Percentiles rank a stretch among this genome's conserved stretches.
phyloP scores from a whole-genome alignment of 352 stramenopile species.

The Phytophthora sansomeana region DNA sequence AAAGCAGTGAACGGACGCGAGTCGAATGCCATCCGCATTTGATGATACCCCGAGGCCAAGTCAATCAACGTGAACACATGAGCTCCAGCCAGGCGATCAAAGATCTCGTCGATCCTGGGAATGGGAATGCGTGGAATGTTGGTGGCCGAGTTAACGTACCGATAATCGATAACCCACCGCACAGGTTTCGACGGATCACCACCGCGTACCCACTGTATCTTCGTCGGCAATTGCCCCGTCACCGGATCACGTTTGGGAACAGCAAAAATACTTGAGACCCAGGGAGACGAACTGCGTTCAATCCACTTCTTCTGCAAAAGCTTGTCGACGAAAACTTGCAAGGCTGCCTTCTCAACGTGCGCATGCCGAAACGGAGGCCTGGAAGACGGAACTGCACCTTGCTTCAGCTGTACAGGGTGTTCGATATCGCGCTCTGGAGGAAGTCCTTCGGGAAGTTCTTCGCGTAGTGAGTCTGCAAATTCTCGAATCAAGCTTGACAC shows the following conservation, averaged over 20 bases:
- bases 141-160: neutral
- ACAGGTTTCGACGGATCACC: slow-evolving; percentile 2
- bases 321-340: slow-evolving; percentile 11
- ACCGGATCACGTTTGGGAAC: slow-evolving; percentile 19
- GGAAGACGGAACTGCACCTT: neutral
- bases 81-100: slow-evolving; percentile 3
- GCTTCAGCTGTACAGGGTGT: slow-evolving; percentile 9
- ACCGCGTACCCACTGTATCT: slow-evolving; percentile 7
- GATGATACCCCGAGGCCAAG: slow-evolving; percentile 36
- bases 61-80: slow-evolving; percentile 34
- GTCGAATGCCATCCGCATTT: slow-evolving; percentile 23
- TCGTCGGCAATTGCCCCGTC: neutral
- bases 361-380: slow-evolving; percentile 5
- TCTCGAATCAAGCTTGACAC: slow-evolving; percentile 3
- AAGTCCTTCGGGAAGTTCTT: slow-evolving; percentile 11
- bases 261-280: slow-evolving; percentile 27
- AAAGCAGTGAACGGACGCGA: slow-evolving; percentile 38
- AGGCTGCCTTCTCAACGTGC: slow-evolving; percentile 9
- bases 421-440: slow-evolving; percentile 16
- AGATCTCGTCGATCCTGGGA: slow-evolving; percentile 15
- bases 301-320: slow-evolving; percentile 6
- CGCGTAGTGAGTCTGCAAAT: slow-evolving; percentile 14
- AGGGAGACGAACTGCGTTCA: slow-evolving; percentile 7
- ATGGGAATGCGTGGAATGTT: slow-evolving; percentile 10
- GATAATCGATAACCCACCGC: slow-evolving; percentile 7